Conservation (phyloP, 768 basidiomycete species). For the Sarcomyxa edulis region DNA sequence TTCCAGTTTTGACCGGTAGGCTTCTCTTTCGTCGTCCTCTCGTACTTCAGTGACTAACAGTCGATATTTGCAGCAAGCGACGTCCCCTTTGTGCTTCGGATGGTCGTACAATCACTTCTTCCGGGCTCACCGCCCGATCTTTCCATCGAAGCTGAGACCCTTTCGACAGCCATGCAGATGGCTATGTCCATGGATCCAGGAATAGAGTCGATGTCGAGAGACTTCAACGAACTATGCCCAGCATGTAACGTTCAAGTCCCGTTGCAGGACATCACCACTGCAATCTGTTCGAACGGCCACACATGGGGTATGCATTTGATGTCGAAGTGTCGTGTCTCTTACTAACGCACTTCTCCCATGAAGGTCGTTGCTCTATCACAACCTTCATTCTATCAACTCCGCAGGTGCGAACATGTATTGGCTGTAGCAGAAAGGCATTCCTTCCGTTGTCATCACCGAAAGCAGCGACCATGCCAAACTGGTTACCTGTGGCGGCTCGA, state of each 20-base stretch:
- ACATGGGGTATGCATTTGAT: slow-evolving; percentile 50
- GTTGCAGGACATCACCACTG: slow-evolving; percentile 52
- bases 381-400: slow-evolving; percentile 78
- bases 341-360: slow-evolving; percentile 11
- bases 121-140: slow-evolving; percentile 41
- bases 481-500: slow-evolving; percentile 41
- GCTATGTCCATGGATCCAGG: slow-evolving; percentile 17
- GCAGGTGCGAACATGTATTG: slow-evolving; percentile 72
- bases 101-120: slow-evolving; percentile 55
- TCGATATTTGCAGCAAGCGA: slow-evolving; percentile 41
- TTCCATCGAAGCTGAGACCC: slow-evolving; percentile 24
- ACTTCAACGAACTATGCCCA: slow-evolving; percentile 63
- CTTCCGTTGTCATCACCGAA: slow-evolving; percentile 44
- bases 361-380: slow-evolving; percentile 78
- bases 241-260: slow-evolving; percentile 64
- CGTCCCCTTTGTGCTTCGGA: slow-evolving; percentile 58
- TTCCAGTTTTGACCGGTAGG: slow-evolving; percentile 40
- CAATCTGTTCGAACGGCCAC: slow-evolving; percentile 69
- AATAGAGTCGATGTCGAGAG: slow-evolving; percentile 26
- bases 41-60: background rate
- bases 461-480: slow-evolving; percentile 21
- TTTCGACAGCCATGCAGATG: slow-evolving; percentile 22
- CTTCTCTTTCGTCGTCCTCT: slow-evolving; percentile 11
- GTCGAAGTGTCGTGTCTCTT: background rate
- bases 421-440: slow-evolving; percentile 77